Evolutionary conservation across 768 basidiomycete genomes (phyloP), one percentile per base, ranked within the genome.

Genomic region (Podaxis carcinomalis): DNA sequence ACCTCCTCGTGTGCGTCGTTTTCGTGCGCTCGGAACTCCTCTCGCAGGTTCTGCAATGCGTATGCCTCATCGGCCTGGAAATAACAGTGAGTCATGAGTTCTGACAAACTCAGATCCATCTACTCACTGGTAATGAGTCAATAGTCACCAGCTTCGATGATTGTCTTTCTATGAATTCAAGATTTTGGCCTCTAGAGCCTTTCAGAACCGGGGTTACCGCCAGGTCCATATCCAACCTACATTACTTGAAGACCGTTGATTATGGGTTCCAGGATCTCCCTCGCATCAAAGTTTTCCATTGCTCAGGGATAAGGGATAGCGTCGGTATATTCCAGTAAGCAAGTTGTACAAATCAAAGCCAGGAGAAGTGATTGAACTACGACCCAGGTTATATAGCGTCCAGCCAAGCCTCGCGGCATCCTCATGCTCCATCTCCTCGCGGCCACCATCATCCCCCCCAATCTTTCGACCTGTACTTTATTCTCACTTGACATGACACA

Each of bases 401-500:
- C 54, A 40, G 10, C 36, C 28, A 13, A 19, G 65, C 69, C 69
- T 70, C 63, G 63, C 63, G 67, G 66, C 39, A 42, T 51, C 67
- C 68, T 66, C 68, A 61, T 68, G 69, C 25, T 16, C 37, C 9
- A 27, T 53, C 2, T 50, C 37, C 50, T 5, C 19, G 25, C n/a
- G 19, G n/a, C 27, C 5, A 19, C 50, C 60, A 64, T 51, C 44
- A 16, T 51, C 51, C 11, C 28, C 49, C 32, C 25, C 21, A 35
- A 44, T 23, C 5, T 28, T 53, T 64, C 35, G 59, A 55, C 4
- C 35, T 27, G 23, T 11, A 40, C 3, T 49, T 73, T 73, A 23
- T 82, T 88, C 64, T 84, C 92, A 67, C 92, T 93, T 72, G 80
- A 86, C 59, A 64, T 83, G 3, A 74, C 76, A 9, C 47, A 32